Percentiles rank a stretch among this genome's conserved stretches.
Evolutionary conservation across 1,139 yeast genomes (phyloP).

Genomic region (Candida tropicalis): DNA sequence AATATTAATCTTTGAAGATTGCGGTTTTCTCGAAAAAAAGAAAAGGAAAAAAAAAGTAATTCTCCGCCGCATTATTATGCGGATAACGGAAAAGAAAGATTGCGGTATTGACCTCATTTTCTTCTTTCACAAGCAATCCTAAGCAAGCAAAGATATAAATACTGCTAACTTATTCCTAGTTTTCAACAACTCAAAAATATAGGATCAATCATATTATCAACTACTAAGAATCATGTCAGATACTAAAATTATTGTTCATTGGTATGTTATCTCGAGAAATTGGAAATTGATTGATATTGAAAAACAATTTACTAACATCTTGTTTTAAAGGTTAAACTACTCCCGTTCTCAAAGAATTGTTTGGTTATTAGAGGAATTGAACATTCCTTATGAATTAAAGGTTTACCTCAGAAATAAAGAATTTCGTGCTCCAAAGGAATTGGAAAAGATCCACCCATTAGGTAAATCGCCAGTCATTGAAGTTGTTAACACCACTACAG

Average conservation of each 20-base stretch:
- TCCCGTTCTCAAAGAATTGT: constrained; percentile 43
- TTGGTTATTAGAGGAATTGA: constrained; percentile 42
- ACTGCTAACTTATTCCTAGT: background rate
- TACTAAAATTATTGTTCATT: constrained; percentile 22
- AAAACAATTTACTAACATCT: constrained; percentile 10
- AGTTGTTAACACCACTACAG: constrained; percentile 20
- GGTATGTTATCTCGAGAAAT: constrained; percentile 22
- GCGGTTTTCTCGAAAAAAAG: no score
- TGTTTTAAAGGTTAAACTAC: constrained; percentile 30
- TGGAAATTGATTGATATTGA: background rate
- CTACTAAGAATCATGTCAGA: constrained; percentile 6
- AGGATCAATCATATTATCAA: background rate
- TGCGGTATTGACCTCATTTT: no score
- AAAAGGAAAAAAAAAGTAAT: no score
- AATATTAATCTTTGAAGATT: no score
- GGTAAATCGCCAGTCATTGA: constrained; percentile 48
- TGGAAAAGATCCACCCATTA: constrained; percentile 38
- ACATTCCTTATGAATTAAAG: constrained; percentile 38
- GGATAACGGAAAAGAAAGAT: no score
- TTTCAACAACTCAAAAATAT: background rate
- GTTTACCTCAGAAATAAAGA: constrained; percentile 29
- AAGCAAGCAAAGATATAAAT: no score
- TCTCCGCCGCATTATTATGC: no score
- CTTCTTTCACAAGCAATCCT: no score
- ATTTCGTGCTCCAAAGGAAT: constrained; percentile 40